Evolutionary conservation across 2,329 filamentous ascomycete genomes (phyloP).

Genomic region (Moelleriella libera): DNA sequence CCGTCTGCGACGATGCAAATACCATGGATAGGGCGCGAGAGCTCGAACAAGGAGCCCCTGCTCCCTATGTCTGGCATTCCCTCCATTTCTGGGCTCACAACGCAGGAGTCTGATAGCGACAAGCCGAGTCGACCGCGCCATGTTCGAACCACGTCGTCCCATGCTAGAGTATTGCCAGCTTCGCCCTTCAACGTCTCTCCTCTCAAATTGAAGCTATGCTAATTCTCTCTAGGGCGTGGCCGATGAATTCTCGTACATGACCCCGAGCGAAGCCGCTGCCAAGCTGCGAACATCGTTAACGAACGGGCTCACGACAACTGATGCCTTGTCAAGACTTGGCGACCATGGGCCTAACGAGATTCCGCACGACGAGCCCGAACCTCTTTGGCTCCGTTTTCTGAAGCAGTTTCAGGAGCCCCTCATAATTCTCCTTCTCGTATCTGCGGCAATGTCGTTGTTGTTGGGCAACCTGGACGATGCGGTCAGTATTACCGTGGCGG

Average conservation of each 20-base stretch:
- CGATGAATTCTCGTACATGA: slow-evolving; percentile 52
- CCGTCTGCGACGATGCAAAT: slow-evolving; percentile 19
- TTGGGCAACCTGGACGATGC: slow-evolving; percentile 93
- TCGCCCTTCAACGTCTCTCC: too few species aligned
- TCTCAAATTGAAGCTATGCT: neutral
- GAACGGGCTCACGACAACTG: slow-evolving; percentile 65
- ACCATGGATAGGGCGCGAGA: slow-evolving; percentile 20
- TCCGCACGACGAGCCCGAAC: slow-evolving; percentile 84
- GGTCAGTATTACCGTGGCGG: slow-evolving; percentile 85
- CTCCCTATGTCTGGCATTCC: slow-evolving; percentile 20
- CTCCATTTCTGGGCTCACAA: slow-evolving; percentile 14
- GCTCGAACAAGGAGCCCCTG: slow-evolving; percentile 16
- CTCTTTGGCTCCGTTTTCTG: slow-evolving; percentile 85
- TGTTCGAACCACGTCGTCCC: slow-evolving; percentile 36
- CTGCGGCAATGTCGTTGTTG: slow-evolving; percentile 74
- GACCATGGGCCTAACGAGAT: slow-evolving; percentile 87
- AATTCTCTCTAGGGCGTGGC: slow-evolving; percentile 30
- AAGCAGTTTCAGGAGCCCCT: slow-evolving; percentile 96
- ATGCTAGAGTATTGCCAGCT: slow-evolving; percentile 33
- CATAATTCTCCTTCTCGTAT: slow-evolving; percentile 81
- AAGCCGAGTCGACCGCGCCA: slow-evolving; percentile 18
- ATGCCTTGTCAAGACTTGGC: slow-evolving; percentile 67
- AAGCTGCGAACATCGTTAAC: slow-evolving; percentile 71
- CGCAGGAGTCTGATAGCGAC: slow-evolving; percentile 12
- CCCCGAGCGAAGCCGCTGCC: slow-evolving; percentile 63